Conservation (phyloP, 2,329 filamentous ascomycete species). For the Fusarium napiforme region DNA sequence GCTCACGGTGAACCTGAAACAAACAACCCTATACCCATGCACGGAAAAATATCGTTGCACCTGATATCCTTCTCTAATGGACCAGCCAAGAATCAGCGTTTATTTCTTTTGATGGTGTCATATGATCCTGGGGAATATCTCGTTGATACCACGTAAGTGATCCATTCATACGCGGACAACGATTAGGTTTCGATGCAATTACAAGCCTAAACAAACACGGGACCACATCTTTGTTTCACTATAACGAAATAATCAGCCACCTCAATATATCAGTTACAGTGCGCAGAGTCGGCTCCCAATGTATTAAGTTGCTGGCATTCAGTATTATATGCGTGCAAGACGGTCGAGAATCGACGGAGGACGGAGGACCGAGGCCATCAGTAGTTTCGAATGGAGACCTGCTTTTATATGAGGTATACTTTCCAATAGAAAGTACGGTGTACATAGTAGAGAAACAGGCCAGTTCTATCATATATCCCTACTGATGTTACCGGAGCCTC, state of each 20-base stretch:
- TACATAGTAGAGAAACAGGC: background rate
- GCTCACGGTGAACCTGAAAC: slow-evolving; percentile 42
- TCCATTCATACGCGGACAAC: background rate
- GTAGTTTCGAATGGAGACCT: background rate
- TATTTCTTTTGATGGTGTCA: slow-evolving; percentile 10
- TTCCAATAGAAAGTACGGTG: background rate
- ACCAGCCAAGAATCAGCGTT: slow-evolving; percentile 2
- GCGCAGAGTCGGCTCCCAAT: background rate
- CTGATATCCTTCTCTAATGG: slow-evolving; percentile 3
- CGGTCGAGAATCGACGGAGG: background rate
- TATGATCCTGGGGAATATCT: slow-evolving; percentile 23
- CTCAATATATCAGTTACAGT: background rate
- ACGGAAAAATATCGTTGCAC: slow-evolving; percentile 22
- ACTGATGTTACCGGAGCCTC: slow-evolving; percentile 8
- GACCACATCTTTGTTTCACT: background rate
- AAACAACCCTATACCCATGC: slow-evolving; percentile 18
- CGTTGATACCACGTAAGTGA: slow-evolving; percentile 16
- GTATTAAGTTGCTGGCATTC: slow-evolving; percentile 13
- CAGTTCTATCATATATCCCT: slow-evolving; percentile 20
- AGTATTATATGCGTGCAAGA: slow-evolving; percentile 1
- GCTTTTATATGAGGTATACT: background rate
- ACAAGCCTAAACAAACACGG: background rate
- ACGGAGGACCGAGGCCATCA: background rate
- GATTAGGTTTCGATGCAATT: background rate
- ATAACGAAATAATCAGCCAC: background rate